phyloP scores from a whole-genome alignment of 257 asterid species.

The Dorcoceras hygrometricum region DNA sequence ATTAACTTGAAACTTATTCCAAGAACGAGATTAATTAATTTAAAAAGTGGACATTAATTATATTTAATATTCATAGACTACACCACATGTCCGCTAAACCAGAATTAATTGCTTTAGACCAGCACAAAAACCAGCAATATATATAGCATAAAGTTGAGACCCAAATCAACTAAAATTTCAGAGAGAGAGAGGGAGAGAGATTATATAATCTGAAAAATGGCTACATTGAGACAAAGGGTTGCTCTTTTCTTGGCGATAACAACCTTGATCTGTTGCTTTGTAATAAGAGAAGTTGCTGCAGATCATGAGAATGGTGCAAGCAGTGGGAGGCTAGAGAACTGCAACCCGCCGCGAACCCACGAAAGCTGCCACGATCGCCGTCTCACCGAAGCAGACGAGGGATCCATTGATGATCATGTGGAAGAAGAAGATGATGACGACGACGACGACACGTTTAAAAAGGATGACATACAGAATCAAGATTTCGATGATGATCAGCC shows the following conservation, averaged over 20 bases:
- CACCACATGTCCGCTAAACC: neutral
- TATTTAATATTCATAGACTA: neutral
- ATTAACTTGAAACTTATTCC: too few species aligned
- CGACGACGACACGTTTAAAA: neutral
- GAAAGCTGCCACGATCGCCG: neutral
- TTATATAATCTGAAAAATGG: neutral
- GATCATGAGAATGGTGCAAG: neutral
- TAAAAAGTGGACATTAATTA: too few species aligned
- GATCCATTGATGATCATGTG: neutral
- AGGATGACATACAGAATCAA: neutral
- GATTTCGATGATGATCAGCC: neutral
- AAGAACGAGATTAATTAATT: too few species aligned
- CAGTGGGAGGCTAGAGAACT: neutral
- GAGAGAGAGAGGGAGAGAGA: neutral
- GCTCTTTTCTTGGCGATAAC: neutral
- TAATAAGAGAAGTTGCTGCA: neutral
- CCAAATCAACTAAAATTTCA: too few species aligned
- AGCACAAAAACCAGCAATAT: neutral
- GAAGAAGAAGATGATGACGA: neutral
- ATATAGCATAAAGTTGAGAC: neutral
- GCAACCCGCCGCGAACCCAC: neutral
- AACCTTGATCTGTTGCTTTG: neutral
- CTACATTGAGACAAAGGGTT: neutral
- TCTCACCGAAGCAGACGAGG: neutral
- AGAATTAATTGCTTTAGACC: neutral